Evolutionary conservation across 371 early-diverging fungal genomes (phyloP).

Genomic region (Blakeslea trispora): DNA sequence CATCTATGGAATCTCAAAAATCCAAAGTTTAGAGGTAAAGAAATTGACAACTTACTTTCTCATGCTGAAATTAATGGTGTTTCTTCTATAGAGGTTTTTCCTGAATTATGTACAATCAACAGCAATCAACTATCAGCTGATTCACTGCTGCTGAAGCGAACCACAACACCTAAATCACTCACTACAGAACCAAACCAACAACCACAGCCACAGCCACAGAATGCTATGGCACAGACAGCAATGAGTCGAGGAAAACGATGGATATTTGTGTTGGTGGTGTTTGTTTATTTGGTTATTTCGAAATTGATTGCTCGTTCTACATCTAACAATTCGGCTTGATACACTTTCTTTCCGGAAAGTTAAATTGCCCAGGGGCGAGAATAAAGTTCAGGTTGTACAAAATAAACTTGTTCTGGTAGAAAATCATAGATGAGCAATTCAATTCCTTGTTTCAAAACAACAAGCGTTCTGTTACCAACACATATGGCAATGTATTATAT

Average conservation of each 20-base stretch:
- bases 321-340: constrained; percentile 1
- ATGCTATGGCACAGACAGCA: constrained; percentile 28
- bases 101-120: constrained; percentile 68
- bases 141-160: background rate
- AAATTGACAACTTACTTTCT: background rate
- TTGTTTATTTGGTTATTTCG: constrained; percentile 52
- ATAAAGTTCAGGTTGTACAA: too few relatives aligned
- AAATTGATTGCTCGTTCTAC: constrained; percentile 45
- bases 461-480: too few relatives aligned
- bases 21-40: constrained; percentile 72
- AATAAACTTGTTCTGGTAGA: too few relatives aligned
- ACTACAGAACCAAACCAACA: constrained; percentile 10
- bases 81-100: constrained; percentile 60
- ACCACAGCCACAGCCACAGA: constrained; percentile 23
- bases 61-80: too few relatives aligned
- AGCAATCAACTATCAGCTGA: constrained; percentile 18
- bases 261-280: constrained; percentile 56
- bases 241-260: constrained; percentile 59
- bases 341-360: too few relatives aligned
- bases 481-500: too few relatives aligned
- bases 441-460: too few relatives aligned
- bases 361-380: too few relatives aligned
- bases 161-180: constrained; percentile 4
- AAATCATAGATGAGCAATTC: too few relatives aligned
- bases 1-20: constrained; percentile 77